These are phyloP conservation scores for Ballota nigra DNA, from an alignment of 257 asterid genomes.

Conservation along the genomic window DNA sequence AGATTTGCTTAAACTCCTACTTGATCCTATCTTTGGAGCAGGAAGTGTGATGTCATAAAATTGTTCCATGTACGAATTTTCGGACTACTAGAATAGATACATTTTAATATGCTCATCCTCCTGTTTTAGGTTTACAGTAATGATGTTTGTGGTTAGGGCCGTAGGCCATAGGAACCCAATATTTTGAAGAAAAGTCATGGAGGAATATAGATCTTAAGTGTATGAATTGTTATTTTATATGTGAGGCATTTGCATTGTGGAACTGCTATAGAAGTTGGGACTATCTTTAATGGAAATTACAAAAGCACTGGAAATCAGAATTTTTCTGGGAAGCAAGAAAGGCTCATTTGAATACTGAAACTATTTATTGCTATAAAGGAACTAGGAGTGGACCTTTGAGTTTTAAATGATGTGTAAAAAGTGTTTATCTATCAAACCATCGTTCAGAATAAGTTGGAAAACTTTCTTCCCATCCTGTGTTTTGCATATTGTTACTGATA, in stretches of 20 bases:
- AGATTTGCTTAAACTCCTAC: background rate
- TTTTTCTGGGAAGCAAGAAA: background rate
- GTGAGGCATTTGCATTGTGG: background rate
- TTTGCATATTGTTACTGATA: background rate
- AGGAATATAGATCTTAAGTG: background rate
- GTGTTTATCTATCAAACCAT: background rate
- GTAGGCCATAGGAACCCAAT: background rate
- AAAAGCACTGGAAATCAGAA: background rate
- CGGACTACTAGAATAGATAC: background rate
- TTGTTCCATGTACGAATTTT: background rate
- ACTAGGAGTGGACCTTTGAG: background rate
- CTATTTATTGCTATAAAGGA: background rate
- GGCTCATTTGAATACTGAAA: background rate
- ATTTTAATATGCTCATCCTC: background rate
- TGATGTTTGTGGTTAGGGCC: background rate
- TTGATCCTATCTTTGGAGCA: background rate
- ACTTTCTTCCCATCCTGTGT: background rate
- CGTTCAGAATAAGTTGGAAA: background rate
- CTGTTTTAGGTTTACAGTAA: background rate
- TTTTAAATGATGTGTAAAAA: background rate
- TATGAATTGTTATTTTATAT: background rate
- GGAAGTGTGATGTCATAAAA: background rate
- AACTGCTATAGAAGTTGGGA: background rate
- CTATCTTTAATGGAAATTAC: background rate
- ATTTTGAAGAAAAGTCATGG: background rate